These are phyloP conservation scores for Parietichytrium sp. DNA, from an alignment of 108 stramenopile species.

Conservation along the genomic window DNA sequence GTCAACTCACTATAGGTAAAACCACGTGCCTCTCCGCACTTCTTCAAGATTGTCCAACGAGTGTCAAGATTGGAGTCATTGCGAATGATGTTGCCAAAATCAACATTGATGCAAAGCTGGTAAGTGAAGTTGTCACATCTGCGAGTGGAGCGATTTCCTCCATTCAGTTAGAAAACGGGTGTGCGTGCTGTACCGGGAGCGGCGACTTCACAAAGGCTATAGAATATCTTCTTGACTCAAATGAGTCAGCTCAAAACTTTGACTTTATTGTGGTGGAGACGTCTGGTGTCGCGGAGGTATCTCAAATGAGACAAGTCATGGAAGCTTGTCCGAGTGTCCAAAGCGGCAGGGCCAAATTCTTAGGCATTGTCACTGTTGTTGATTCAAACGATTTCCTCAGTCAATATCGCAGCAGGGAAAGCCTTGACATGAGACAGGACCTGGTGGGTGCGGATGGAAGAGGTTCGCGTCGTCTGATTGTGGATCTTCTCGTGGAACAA, in stretches of 20 bases:
- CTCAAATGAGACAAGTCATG: background rate
- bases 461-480: background rate
- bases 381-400: background rate
- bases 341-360: too few relatives aligned
- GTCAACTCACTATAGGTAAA: background rate
- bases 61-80: background rate
- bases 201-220: background rate
- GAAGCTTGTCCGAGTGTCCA: too few relatives aligned
- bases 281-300: background rate
- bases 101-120: conserved; percentile 28
- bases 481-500: conserved; percentile 22
- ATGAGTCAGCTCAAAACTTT: background rate
- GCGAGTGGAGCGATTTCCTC: background rate
- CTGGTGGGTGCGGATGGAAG: conserved; percentile 8
- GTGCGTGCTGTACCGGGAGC: conserved; percentile 29
- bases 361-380: background rate
- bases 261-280: conserved; percentile 8
- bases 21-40: background rate
- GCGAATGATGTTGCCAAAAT: conserved; percentile 29
- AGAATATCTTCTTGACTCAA: background rate
- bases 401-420: conserved; percentile 7
- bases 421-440: background rate
- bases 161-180: conserved; percentile 17
- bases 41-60: background rate
- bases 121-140: background rate